These are phyloP conservation scores for Amesomyces nigricolor DNA, from an alignment of 2,329 filamentous ascomycete species.

Conservation along the genomic window DNA sequence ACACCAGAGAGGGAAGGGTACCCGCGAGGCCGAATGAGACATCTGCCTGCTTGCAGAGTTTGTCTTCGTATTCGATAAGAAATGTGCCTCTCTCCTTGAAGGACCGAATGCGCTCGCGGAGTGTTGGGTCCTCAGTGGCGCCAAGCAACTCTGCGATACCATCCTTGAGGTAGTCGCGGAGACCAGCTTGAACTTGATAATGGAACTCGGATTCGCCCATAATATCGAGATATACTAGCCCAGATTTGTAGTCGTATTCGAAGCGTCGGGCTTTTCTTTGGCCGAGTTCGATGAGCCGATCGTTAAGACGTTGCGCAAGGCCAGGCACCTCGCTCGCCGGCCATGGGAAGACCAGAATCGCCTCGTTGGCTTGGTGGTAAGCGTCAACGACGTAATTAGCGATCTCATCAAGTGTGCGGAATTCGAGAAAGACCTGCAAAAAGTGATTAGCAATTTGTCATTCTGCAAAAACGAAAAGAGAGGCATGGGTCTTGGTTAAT, in stretches of 20 bases:
- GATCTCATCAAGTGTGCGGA: constrained; percentile 5
- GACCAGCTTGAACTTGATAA: constrained; percentile 8
- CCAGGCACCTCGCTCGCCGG: constrained; percentile 1
- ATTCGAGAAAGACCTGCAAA: neutral
- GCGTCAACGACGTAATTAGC: neutral
- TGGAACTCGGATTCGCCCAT: constrained; percentile 6
- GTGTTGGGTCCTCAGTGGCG: too few species aligned
- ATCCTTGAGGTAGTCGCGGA: neutral
- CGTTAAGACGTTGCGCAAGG: neutral
- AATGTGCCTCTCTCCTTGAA: neutral
- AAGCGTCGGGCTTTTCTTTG: constrained; percentile 1
- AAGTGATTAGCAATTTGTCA: neutral
- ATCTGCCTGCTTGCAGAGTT: constrained; percentile 7
- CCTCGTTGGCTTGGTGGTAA: neutral
- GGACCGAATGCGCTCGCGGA: too few species aligned
- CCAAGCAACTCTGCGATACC: too few species aligned
- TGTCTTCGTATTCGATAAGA: neutral
- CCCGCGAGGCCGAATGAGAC: constrained; percentile 6
- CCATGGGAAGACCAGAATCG: constrained; percentile 7
- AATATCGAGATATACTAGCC: constrained; percentile 4
- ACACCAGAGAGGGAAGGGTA: constrained; percentile 9
- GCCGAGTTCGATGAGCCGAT: neutral
- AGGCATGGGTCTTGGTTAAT: too few species aligned
- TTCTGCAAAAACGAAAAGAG: neutral
- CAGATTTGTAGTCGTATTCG: constrained; percentile 8